These are phyloP conservation scores for Coemansia sp. DNA, from an alignment of 192 early-diverging fungal species.

Conservation along the genomic window DNA sequence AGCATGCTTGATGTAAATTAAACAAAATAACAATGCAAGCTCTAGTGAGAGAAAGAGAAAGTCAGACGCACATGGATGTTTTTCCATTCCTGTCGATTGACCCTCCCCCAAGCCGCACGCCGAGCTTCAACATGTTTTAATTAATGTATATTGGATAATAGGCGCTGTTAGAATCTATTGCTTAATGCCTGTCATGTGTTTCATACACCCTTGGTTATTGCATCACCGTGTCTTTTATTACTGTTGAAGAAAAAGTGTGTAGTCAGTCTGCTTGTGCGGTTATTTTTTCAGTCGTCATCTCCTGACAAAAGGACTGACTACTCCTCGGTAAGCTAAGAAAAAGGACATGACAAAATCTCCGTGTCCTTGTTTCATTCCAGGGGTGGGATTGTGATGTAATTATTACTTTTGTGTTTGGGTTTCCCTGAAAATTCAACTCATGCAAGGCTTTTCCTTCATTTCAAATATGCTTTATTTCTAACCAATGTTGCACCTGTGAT, in stretches of 20 bases:
- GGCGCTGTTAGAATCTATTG: not conserved
- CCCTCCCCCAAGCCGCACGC: not conserved
- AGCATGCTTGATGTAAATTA: conserved; percentile 5
- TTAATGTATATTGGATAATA: conserved; percentile 8
- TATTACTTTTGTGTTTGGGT: not conserved
- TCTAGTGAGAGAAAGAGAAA: not conserved
- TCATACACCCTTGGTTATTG: not conserved
- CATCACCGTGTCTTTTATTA: not conserved
- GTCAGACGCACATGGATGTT: not conserved
- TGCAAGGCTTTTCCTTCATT: not conserved
- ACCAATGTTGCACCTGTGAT: too few relatives aligned
- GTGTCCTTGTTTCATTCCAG: not conserved
- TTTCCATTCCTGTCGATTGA: not conserved
- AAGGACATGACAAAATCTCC: not conserved
- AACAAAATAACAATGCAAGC: not conserved
- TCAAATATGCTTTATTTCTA: not conserved
- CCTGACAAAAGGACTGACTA: too few relatives aligned
- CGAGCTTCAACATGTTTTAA: conserved; percentile 8
- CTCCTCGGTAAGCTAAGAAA: too few relatives aligned
- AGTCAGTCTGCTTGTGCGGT: too few relatives aligned
- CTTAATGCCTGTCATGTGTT: conserved; percentile 2
- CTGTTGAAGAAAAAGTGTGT: not conserved
- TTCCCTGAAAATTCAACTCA: not conserved
- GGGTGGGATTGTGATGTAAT: not conserved
- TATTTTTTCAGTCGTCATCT: too few relatives aligned